Base-by-base conservation (phyloP, 148 eudicot species). In the Rheum nobile region DNA sequence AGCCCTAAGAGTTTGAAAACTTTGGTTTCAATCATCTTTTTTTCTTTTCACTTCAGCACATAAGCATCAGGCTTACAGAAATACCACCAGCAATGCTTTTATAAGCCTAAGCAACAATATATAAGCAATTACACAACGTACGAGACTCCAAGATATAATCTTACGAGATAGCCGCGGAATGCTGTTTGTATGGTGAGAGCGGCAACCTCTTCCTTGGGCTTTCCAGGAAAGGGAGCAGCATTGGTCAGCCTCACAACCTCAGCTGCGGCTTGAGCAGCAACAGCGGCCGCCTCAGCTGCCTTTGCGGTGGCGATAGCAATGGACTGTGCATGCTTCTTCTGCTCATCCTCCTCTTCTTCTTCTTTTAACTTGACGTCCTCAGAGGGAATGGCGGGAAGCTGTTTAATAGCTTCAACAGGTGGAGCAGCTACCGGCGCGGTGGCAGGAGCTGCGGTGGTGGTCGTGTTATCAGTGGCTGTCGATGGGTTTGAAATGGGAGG, bases 131-230 rank as follows among this genome's bases (percentile, higher is more conserved):
- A 24, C 6, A 55, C 26, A 6, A 21, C 9, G 19, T 50, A 50
- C 1, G 5, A n/a, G 63, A 24, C 22, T 9, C 11, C 22, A 21
- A 71, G 41, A 55, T 37, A 52, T 24, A 24, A 50, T 70, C 22
- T 35, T 84, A 94, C 98, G 90, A 86, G 77, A 43, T 94, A 85
- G 76, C 90, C 93, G 21, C 98, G 89, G 69, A 88, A 89, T 24
- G 96, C 86, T 21, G 91, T 82, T 78, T 94, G 98, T 76, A 94
- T 89, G 76, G 77, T 89, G 76, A 91, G 81, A 43, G 97, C 91
- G 3, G 98, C 92, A 37, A 78, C 78, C 75, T 94, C 96, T 80
- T 94, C 97, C 78, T 70, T 71, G 1, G 83, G 80, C 78, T 85
- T 88, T 35, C 88, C 90, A 3, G 77, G 75, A 31, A 81, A 75